Evolutionary conservation across 768 basidiomycete genomes (phyloP), one percentile per base, ranked within the genome.

Genomic region (Russula olivacea): DNA sequence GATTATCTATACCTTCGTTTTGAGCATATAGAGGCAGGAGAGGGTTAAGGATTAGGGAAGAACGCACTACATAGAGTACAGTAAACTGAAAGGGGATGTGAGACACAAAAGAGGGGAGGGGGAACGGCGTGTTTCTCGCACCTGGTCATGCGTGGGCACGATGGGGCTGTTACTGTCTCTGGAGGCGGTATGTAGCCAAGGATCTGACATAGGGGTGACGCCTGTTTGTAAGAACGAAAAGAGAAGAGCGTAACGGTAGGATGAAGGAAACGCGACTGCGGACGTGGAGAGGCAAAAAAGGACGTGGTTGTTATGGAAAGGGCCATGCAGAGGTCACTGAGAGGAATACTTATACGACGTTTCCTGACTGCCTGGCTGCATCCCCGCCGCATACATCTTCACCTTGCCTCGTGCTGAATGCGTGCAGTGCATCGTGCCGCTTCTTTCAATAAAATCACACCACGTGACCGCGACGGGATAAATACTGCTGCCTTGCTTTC

Each of bases 61-160:
- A 38, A 57, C 87, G 68, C 74, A 89, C 89, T 61, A 89, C 87
- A 68, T 88, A 90, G 66, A 90, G 76, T 38, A 88, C 83, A 48
- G 89, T 85, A 60, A 86, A 81, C 89, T 89, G 74, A 34, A 67
- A 59, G 61, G 58, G 55, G 56, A 61, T 50, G 65, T 51, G 50
- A 61, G 66, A 41, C 23, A 38, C 8, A 45, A 28, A 25, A 21
- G 21, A 2, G 10, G 8, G 8, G 3, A 10, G 23, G 45, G 4
- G 21, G 15, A 28, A 45, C 21, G 32, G 32, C 25, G 48, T 48
- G 55, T 34, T 53, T 45, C 34, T 47, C 67, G 47, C 50, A 68
- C 67, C 65, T 68, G 67, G 41, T 62, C 43, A 34, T 54, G 43
- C 30, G 65, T 68, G 10, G 67, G 67, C 11, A 17, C 47, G 11